Evolutionary conservation across 73 alveolate genomes (phyloP).

Genomic region (Paramecium biaurelia): DNA sequence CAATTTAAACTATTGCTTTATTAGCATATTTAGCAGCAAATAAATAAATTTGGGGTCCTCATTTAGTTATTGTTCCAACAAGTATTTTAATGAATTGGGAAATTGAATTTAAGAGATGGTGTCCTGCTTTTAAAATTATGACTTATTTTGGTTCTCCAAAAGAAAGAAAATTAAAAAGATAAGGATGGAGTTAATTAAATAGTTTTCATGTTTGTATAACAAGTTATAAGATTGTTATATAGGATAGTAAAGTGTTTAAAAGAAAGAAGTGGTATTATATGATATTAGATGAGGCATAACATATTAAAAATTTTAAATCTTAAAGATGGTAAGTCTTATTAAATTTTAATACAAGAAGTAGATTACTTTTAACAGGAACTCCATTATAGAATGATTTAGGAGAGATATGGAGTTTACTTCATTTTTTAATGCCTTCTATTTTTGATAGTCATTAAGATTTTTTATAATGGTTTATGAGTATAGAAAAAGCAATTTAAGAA

Average conservation of each 20-base stretch:
- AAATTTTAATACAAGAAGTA: constrained; percentile 96
- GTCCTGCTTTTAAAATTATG: constrained; percentile 98
- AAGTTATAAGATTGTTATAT: constrained; percentile 94
- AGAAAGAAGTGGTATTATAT: constrained; percentile 99
- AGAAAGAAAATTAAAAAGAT: constrained; percentile 95
- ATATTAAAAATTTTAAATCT: constrained; percentile 97
- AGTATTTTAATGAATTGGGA: constrained; percentile 99
- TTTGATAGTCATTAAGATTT: constrained; percentile 69
- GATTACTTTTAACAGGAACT: constrained; percentile 98
- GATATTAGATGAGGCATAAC: constrained; percentile 99
- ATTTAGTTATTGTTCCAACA: constrained; percentile 99
- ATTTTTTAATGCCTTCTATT: constrained; percentile 97
- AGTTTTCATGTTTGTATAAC: constrained; percentile 99
- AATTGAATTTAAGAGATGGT: constrained; percentile 99
- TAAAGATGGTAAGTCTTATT: constrained; percentile 98
- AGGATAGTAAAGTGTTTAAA: constrained; percentile 94
- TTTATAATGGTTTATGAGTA: constrained; percentile 84
- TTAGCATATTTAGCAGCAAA: constrained; percentile 92
- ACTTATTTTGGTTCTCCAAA: constrained; percentile 97
- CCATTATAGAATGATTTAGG: constrained; percentile 99
- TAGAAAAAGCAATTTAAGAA: constrained; percentile 89
- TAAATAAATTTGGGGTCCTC: constrained; percentile 99
- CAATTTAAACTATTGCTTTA: constrained; percentile 92
- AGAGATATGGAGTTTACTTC: constrained; percentile 99
- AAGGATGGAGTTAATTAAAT: constrained; percentile 97